Percentiles rank a stretch among this genome's conserved stretches.
phyloP scores from a whole-genome alignment of 2,329 filamentous ascomycete genomes.

The Neonectria hederae region DNA sequence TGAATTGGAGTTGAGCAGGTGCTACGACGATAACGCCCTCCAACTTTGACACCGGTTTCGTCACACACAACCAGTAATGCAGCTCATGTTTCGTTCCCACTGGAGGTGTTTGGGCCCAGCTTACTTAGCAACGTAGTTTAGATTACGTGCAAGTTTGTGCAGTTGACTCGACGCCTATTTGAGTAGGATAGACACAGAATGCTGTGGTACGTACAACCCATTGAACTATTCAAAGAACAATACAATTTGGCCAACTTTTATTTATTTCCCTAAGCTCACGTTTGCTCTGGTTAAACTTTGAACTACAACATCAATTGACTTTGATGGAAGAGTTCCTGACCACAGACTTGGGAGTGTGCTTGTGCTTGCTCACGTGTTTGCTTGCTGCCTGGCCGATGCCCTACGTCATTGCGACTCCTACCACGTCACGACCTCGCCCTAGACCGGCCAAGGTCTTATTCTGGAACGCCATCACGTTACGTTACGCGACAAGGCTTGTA shows the following conservation, averaged over 20 bases:
- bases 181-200: too few relatives aligned
- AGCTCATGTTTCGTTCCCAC: slow-evolving; percentile 14
- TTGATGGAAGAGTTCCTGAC: neutral
- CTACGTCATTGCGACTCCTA: slow-evolving; percentile 32
- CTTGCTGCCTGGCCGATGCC: neutral
- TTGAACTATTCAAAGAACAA: too few relatives aligned
- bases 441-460: neutral
- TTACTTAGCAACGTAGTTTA: too few relatives aligned
- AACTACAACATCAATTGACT: slow-evolving; percentile 3
- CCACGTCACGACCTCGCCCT: slow-evolving; percentile 26
- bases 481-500: slow-evolving; percentile 20
- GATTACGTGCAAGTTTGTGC: too few relatives aligned
- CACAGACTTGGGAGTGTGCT: too few relatives aligned
- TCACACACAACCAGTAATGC: slow-evolving; percentile 25
- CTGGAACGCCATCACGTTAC: slow-evolving; percentile 29
- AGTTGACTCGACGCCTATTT: too few relatives aligned
- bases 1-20: slow-evolving; percentile 8
- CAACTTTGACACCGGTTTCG: slow-evolving; percentile 22
- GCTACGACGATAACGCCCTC: slow-evolving; percentile 8
- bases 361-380: slow-evolving; percentile 18
- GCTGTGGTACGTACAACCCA: too few relatives aligned
- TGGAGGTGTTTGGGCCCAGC: neutral
- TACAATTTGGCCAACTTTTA: too few relatives aligned
- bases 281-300: neutral
- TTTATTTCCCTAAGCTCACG: neutral